Conservation (phyloP, 169 alveolate species). For the Eimeria acervulina region DNA sequence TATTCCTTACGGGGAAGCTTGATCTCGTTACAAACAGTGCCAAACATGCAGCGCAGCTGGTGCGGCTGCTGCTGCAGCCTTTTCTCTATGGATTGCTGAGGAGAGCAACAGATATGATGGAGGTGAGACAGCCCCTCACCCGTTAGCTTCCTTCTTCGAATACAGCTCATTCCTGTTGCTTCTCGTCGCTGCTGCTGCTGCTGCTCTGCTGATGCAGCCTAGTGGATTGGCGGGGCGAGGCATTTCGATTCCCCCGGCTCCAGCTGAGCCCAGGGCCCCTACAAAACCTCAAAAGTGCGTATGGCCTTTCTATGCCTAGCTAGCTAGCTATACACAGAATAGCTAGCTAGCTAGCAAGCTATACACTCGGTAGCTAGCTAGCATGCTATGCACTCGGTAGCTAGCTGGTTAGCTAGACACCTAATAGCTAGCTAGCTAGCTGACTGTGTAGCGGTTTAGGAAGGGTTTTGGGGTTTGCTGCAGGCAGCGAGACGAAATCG, state of each 20-base stretch:
- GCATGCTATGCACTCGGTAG: neutral
- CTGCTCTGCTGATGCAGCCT: slow-evolving; percentile 31
- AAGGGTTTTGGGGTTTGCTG: neutral
- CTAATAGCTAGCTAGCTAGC: slow-evolving; percentile 5
- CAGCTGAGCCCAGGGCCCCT: neutral
- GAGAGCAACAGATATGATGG: slow-evolving; percentile 60
- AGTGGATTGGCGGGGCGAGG: slow-evolving; percentile 61
- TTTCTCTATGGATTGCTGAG: slow-evolving; percentile 22
- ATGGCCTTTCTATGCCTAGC: neutral
- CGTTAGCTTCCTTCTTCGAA: neutral
- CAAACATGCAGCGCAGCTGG: slow-evolving; percentile 18
- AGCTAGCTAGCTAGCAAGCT: slow-evolving; percentile 29
- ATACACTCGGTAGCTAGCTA: neutral
- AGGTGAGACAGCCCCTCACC: neutral
- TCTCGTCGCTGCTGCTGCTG: slow-evolving; percentile 23
- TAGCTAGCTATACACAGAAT: neutral
- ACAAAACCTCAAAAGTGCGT: neutral
- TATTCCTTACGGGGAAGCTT: slow-evolving; percentile 13
- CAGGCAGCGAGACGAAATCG: slow-evolving; percentile 37
- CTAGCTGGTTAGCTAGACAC: neutral
- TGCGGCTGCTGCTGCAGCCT: slow-evolving; percentile 72
- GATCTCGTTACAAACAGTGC: neutral
- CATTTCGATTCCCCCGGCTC: neutral
- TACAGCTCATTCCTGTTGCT: neutral
- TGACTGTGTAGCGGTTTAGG: neutral